phyloP scores from a whole-genome alignment of 257 asterid genomes.

The Solanum corneliomulleri region DNA sequence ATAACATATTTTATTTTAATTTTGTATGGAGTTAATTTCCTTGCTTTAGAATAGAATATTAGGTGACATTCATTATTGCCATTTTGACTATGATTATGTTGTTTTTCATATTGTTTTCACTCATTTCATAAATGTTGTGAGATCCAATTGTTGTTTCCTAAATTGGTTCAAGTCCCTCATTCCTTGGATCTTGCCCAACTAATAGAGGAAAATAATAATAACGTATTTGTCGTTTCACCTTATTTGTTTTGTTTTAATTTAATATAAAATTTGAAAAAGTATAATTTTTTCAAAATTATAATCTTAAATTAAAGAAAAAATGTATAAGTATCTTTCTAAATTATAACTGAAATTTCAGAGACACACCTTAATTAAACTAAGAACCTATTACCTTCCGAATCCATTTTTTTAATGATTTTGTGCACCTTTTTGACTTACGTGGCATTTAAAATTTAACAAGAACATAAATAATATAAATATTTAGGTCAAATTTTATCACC shows the following conservation, averaged over 20 bases:
- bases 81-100: constrained; percentile 5
- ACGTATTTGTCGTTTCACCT: background rate
- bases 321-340: too few species aligned
- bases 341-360: too few species aligned
- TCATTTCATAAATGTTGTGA: background rate
- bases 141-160: background rate
- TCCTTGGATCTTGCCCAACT: background rate
- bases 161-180: constrained; percentile 6
- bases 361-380: too few species aligned
- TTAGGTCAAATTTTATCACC: background rate
- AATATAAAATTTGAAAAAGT: too few species aligned
- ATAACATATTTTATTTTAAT: background rate
- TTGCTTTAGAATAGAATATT: background rate
- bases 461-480: background rate
- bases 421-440: too few species aligned
- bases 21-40: background rate
- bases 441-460: background rate
- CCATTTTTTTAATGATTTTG: too few species aligned
- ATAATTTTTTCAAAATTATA: too few species aligned
- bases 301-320: too few species aligned
- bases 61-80: background rate
- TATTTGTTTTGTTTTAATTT: too few species aligned
- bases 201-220: background rate
- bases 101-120: background rate
- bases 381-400: accelerated